These are phyloP conservation scores for Geotrichum candidum DNA, from an alignment of 1,139 yeast species.

Conservation along the genomic window DNA sequence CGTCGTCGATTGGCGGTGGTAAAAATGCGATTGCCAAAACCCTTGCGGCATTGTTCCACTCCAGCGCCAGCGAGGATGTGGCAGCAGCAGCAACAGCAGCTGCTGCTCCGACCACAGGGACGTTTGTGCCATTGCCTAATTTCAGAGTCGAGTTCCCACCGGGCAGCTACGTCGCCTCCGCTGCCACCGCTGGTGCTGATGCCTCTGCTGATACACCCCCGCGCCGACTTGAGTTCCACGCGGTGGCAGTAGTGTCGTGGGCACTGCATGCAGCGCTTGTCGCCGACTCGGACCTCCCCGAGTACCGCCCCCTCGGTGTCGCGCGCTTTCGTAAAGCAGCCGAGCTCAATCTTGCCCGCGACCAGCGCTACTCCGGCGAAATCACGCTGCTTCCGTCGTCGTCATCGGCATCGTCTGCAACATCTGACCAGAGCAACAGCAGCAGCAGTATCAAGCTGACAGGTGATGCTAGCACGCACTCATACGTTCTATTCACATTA, in stretches of 20 bases:
- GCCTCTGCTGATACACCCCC: slow-evolving; percentile 4
- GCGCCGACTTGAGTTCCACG: slow-evolving; percentile 2
- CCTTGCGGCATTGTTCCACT: background rate
- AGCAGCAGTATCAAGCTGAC: background rate
- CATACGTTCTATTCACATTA: slow-evolving; percentile 63
- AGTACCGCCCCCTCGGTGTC: slow-evolving; percentile 56
- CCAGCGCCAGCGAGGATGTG: background rate
- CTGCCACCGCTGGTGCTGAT: slow-evolving; percentile 9
- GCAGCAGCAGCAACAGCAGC: background rate
- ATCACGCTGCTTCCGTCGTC: slow-evolving; percentile 26
- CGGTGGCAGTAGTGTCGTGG: slow-evolving; percentile 70
- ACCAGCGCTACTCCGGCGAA: slow-evolving; percentile 48
- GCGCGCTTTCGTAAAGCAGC: slow-evolving; percentile 72
- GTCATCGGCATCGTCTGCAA: slow-evolving; percentile 5
- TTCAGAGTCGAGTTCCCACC: slow-evolving; percentile 52
- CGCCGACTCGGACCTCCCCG: slow-evolving; percentile 69
- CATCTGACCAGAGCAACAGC: background rate
- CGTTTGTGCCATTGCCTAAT: slow-evolving; percentile 43
- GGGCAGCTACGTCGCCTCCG: slow-evolving; percentile 32
- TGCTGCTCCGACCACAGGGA: slow-evolving; percentile 20
- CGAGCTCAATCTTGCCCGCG: slow-evolving; percentile 42
- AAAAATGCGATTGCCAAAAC: slow-evolving; percentile 38
- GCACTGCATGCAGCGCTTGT: slow-evolving; percentile 82
- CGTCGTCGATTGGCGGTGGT: slow-evolving; percentile 45
- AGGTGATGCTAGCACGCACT: slow-evolving; percentile 42